phyloP scores from a whole-genome alignment of 2,329 filamentous ascomycete species.

The Biscogniauxia marginata region DNA sequence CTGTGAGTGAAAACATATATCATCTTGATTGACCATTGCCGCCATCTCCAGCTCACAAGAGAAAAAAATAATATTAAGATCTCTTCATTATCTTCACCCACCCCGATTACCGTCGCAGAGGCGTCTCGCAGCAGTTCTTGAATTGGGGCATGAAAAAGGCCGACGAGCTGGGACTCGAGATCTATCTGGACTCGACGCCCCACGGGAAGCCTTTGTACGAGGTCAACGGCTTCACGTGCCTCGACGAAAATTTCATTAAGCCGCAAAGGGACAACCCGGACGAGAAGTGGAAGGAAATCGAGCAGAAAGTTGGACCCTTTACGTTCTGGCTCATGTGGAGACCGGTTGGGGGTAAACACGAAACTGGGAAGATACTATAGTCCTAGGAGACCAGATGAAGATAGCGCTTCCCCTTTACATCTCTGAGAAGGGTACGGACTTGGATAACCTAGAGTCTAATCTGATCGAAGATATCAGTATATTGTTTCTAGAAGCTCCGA shows the following conservation, averaged over 20 bases:
- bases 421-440: too few species aligned
- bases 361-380: too few species aligned
- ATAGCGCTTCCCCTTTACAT: too few species aligned
- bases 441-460: too few species aligned
- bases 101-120: conserved; percentile 20
- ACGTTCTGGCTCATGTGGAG: conserved; percentile 10
- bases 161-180: conserved; percentile 19
- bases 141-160: conserved; percentile 25
- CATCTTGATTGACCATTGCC: background rate
- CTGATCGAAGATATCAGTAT: too few species aligned
- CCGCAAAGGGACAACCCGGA: conserved; percentile 21
- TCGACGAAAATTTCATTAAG: conserved; percentile 23
- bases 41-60: background rate
- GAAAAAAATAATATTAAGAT: conserved; percentile 11
- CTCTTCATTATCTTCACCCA: conserved; percentile 27
- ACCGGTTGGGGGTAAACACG: too few species aligned
- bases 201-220: conserved; percentile 22
- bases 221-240: conserved; percentile 17
- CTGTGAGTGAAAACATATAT: conserved; percentile 17
- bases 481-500: too few species aligned
- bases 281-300: conserved; percentile 26
- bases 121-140: conserved; percentile 24
- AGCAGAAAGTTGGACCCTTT: conserved; percentile 40
- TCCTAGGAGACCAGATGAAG: too few species aligned
- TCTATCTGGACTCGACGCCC: conserved; percentile 25